Base-by-base conservation (phyloP, 1,139 yeast species). In the Trichomonascaceae sp. region DNA sequence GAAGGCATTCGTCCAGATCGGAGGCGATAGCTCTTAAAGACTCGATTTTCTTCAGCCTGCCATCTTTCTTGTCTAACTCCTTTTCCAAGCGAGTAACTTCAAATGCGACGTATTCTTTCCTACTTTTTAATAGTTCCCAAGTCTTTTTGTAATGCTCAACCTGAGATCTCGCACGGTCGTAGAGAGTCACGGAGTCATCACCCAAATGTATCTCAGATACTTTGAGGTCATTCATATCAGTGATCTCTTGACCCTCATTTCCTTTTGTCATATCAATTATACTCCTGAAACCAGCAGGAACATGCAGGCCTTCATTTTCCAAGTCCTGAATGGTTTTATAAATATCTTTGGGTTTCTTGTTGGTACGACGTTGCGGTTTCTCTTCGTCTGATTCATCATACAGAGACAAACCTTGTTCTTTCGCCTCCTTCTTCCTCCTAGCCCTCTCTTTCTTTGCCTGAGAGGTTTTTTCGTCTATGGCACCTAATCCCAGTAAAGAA, bases 401-500 rank as follows among this genome's bases (percentile, higher is more conserved):
- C 20, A n/a, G 9, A 30, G 45, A 58, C 24, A 57, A 61, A 38
- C 61, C 61, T 64, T 43, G 52, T 65, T 38, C 63, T 63, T 53
- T 58, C 47, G 45, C 51, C 57, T 45, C 55, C 55, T 39, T 51
- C 51, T 43, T 56, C 49, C 17, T 50, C 39, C 54, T 60, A 2
- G 56, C 58, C 3, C 53, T 53, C 18, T 58, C 62, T 4, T 54
- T 58, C n/a, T 58, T 58, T 3, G 63, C 55, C 13, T 58, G 55
- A 36, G 59, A 55, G 2, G 69, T 60, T 63, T 70, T 71, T 56
- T 78, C 83, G 20, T 70, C 65, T 1, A 77, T 69, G 1, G 81
- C 78, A 36, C 96, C 96, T 13, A 90, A 76, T 1, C 97, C 97
- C 10, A 68, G 61, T 8, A 66, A 57, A 1, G 88, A 87, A 0